phyloP scores from a whole-genome alignment of 768 basidiomycete species.

The Agaricus blazei region DNA sequence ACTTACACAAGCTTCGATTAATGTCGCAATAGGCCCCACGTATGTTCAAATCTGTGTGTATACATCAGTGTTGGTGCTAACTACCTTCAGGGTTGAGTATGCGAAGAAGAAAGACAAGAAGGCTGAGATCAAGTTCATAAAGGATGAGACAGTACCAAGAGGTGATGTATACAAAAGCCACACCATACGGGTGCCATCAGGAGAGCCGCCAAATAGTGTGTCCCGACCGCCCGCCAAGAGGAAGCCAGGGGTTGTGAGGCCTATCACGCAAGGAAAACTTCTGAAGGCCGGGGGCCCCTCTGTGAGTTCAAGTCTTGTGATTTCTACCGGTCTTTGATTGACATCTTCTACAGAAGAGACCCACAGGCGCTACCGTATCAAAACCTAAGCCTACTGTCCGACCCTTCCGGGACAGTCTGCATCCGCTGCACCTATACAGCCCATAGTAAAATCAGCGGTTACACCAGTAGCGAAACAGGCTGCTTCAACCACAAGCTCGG shows the following conservation, averaged over 20 bases:
- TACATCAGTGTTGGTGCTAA: neutral
- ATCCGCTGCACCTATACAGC: constrained; percentile 18
- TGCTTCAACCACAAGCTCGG: constrained; percentile 21
- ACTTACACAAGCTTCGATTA: constrained; percentile 72
- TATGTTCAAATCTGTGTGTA: constrained; percentile 33
- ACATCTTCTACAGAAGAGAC: constrained; percentile 33
- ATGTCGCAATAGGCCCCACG: constrained; percentile 71
- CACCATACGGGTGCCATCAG: constrained; percentile 80
- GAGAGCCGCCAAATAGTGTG: constrained; percentile 76
- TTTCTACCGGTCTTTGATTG: neutral
- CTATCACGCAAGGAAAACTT: constrained; percentile 81
- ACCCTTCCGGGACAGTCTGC: constrained; percentile 57
- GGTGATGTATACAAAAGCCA: constrained; percentile 94
- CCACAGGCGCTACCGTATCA: constrained; percentile 31
- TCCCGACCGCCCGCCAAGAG: constrained; percentile 83
- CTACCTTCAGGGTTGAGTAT: constrained; percentile 65
- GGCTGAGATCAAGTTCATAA: constrained; percentile 78
- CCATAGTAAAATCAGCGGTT: constrained; percentile 11
- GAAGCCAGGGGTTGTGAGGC: constrained; percentile 81
- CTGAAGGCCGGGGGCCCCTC: constrained; percentile 75
- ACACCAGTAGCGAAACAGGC: constrained; percentile 19
- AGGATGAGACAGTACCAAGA: constrained; percentile 77
- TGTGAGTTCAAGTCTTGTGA: constrained; percentile 29
- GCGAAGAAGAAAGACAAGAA: constrained; percentile 97
- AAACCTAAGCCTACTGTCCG: constrained; percentile 59